phyloP scores from a whole-genome alignment of 805 yeast species.

The Alloascoidea africana region DNA sequence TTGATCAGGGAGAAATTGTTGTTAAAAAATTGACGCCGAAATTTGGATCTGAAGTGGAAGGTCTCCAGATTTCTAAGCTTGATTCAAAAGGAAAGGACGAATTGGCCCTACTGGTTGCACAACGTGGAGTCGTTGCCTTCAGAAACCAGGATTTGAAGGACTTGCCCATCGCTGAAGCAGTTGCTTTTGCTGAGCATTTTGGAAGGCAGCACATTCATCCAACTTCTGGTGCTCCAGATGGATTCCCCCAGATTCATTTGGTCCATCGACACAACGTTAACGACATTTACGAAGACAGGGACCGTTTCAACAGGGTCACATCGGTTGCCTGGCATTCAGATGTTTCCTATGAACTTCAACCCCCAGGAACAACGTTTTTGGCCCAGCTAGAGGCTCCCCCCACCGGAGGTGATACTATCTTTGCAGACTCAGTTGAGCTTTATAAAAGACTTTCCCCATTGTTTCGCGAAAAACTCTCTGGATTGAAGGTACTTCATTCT shows the following conservation, averaged over 20 bases:
- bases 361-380: conserved; percentile 59
- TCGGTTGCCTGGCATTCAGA: conserved; percentile 52
- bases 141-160: conserved; percentile 45
- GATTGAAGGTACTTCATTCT: conserved; percentile 50
- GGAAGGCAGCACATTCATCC: conserved; percentile 30
- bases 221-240: conserved; percentile 52
- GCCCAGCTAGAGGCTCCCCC: conserved; percentile 45
- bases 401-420: conserved; percentile 52
- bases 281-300: conserved; percentile 14
- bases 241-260: conserved; percentile 13
- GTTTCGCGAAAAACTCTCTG: conserved; percentile 33
- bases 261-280: conserved; percentile 33
- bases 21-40: conserved; percentile 43
- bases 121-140: conserved; percentile 54
- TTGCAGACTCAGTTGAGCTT: conserved; percentile 45
- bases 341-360: conserved; percentile 59
- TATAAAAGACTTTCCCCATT: conserved; percentile 47
- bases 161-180: conserved; percentile 13
- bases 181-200: conserved; percentile 13
- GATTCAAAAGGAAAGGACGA: conserved; percentile 39
- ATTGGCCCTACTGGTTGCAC: conserved; percentile 47
- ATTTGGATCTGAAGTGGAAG: conserved; percentile 49
- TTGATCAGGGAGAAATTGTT: background rate
- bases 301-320: conserved; percentile 12
- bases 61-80: conserved; percentile 43